Conservation (phyloP, 345 rosid genomes). For the Pistacia atlantica region DNA sequence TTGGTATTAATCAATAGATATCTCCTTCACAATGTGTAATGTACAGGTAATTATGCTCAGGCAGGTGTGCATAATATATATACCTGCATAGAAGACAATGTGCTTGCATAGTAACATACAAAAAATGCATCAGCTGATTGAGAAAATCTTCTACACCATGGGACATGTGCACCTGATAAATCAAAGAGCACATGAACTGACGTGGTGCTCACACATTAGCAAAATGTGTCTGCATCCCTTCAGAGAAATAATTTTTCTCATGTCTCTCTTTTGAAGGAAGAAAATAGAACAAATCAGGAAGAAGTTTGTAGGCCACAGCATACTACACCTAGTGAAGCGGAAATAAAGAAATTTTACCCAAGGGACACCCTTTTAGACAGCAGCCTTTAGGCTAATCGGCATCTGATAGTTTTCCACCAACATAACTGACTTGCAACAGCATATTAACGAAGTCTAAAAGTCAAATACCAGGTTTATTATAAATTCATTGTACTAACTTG, state of each 20-base stretch:
- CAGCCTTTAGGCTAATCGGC: neutral
- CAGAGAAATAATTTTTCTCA: neutral
- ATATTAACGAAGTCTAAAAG: neutral
- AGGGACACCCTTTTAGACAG: neutral
- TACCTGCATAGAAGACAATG: neutral
- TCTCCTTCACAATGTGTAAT: neutral
- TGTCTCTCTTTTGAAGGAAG: too few relatives aligned
- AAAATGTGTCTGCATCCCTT: too few relatives aligned
- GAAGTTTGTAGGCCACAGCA: neutral
- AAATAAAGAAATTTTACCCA: too few relatives aligned
- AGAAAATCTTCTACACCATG: too few relatives aligned
- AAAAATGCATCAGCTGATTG: neutral
- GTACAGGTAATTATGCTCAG: neutral
- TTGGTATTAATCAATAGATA: neutral
- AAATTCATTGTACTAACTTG: neutral
- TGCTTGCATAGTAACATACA: neutral
- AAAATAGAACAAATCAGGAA: neutral
- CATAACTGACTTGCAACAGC: neutral
- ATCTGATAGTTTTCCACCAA: neutral
- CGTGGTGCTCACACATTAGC: too few relatives aligned
- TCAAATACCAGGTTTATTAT: neutral
- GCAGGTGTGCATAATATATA: neutral
- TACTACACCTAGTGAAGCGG: neutral
- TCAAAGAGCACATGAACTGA: too few relatives aligned
- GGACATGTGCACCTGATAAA: too few relatives aligned